Percentiles rank a stretch among this genome's conserved stretches.
phyloP scores from a whole-genome alignment of 2,329 filamentous ascomycete genomes.

The Monosporascus sp. region DNA sequence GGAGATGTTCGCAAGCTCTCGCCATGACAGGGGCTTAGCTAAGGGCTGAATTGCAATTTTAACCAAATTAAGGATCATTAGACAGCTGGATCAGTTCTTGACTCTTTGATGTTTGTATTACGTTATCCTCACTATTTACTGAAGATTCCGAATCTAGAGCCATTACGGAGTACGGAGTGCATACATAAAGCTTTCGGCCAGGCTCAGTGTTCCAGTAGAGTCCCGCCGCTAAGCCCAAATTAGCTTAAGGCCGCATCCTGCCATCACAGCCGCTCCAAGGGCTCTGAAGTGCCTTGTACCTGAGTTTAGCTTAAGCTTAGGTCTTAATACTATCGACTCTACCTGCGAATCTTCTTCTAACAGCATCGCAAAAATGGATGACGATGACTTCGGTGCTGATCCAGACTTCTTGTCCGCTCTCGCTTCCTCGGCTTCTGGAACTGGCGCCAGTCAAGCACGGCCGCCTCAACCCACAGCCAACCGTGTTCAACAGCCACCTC shows the following conservation, averaged over 20 bases:
- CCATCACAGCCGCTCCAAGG: background rate
- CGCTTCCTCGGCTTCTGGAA: slow-evolving; percentile 20
- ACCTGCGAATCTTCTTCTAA: background rate
- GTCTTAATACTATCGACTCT: too few relatives aligned
- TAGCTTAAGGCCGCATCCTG: background rate
- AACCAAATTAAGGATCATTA: too few relatives aligned
- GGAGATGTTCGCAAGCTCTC: too few relatives aligned
- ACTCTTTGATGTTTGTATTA: too few relatives aligned
- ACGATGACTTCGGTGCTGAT: slow-evolving; percentile 42
- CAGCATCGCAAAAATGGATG: slow-evolving; percentile 25
- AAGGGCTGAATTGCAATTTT: too few relatives aligned
- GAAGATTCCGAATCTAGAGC: too few relatives aligned
- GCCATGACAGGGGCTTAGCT: too few relatives aligned
- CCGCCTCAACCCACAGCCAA: slow-evolving; percentile 16
- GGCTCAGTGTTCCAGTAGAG: background rate
- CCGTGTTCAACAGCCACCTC: slow-evolving; percentile 33
- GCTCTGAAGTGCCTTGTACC: background rate
- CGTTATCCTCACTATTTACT: too few relatives aligned
- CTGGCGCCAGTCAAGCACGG: slow-evolving; percentile 12
- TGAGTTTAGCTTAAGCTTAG: too few relatives aligned
- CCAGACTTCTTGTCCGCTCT: slow-evolving; percentile 34
- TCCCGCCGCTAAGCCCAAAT: background rate
- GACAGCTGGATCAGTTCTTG: too few relatives aligned
- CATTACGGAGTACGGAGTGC: too few relatives aligned
- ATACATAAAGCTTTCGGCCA: background rate